These are phyloP conservation scores for Chlamydomonas schloesseri DNA, from an alignment of 139 green algal species.

Conservation along the genomic window DNA sequence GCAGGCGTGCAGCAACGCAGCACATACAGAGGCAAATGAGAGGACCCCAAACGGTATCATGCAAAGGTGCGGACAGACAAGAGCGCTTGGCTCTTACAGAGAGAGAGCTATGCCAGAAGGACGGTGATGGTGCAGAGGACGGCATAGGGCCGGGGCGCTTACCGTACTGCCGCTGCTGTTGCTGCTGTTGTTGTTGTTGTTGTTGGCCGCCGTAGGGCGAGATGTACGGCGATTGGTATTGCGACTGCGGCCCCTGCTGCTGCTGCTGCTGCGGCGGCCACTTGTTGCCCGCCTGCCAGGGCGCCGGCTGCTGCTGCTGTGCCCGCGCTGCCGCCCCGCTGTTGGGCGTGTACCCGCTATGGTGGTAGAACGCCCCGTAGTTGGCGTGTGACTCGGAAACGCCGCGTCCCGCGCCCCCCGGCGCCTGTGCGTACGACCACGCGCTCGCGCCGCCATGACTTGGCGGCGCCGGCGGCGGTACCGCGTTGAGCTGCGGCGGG, in stretches of 20 bases:
- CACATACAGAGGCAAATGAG: not conserved
- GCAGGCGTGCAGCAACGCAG: not conserved
- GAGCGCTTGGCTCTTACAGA: not conserved
- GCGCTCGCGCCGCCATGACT: conserved; percentile 25
- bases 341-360: conserved; percentile 22
- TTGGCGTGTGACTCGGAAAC: conserved; percentile 56
- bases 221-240: conserved; percentile 26
- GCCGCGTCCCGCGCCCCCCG: not conserved
- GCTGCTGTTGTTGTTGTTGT: too few relatives aligned
- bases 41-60: not conserved
- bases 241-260: not conserved
- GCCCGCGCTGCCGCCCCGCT: not conserved
- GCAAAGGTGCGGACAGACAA: not conserved
- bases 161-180: not conserved
- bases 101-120: not conserved
- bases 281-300: conserved; percentile 17
- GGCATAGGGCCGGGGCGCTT: too few relatives aligned
- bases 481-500: not conserved
- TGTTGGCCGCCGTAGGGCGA: conserved; percentile 9
- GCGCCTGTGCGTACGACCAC: not conserved
- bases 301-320: not conserved
- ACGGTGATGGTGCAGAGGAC: too few relatives aligned
- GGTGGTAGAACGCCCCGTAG: conserved; percentile 64
- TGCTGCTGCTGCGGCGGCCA: conserved; percentile 20
- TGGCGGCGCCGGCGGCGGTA: not conserved